Evolutionary conservation across 1,284 basidiomycete species (phyloP).

Genomic region (Phylloporus sp.): DNA sequence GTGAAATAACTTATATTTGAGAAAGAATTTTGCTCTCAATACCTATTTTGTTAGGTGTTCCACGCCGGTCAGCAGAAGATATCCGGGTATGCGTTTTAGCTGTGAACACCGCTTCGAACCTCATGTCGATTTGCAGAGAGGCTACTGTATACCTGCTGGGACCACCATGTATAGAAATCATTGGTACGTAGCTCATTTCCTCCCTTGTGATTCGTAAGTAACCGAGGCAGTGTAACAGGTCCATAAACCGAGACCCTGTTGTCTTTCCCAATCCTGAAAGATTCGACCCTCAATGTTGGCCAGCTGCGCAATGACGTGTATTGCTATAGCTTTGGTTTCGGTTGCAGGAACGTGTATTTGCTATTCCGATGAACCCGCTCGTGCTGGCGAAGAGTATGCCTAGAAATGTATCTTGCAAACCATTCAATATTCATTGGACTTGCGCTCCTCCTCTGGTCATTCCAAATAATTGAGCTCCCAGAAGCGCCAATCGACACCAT

Average conservation of each 20-base stretch:
- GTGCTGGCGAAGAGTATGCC: slow-evolving; percentile 29
- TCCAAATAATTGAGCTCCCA: slow-evolving; percentile 24
- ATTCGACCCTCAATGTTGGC: slow-evolving; percentile 67
- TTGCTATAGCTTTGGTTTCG: slow-evolving; percentile 66
- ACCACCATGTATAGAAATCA: slow-evolving; percentile 63
- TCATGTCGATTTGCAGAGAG: slow-evolving; percentile 44
- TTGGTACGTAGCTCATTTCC: slow-evolving; percentile 50
- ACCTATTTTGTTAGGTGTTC: slow-evolving; percentile 47
- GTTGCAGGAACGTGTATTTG: slow-evolving; percentile 50
- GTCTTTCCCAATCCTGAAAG: slow-evolving; percentile 65
- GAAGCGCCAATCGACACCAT: slow-evolving; percentile 30
- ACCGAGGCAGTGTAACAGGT: slow-evolving; percentile 38
- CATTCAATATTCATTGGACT: slow-evolving; percentile 30
- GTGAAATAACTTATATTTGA: slow-evolving; percentile 30
- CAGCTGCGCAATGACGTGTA: slow-evolving; percentile 58
- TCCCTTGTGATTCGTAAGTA: background rate
- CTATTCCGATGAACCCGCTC: background rate
- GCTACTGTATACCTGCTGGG: slow-evolving; percentile 66
- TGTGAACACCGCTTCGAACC: background rate
- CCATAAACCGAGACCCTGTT: slow-evolving; percentile 62
- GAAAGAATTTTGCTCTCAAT: background rate
- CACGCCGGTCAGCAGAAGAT: slow-evolving; percentile 66
- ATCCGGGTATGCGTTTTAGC: slow-evolving; percentile 52
- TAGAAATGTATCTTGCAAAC: slow-evolving; percentile 35
- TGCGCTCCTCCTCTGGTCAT: slow-evolving; percentile 36